These are phyloP conservation scores for Licmophora abbreviata DNA, from an alignment of 108 stramenopile genomes.

Conservation along the genomic window DNA sequence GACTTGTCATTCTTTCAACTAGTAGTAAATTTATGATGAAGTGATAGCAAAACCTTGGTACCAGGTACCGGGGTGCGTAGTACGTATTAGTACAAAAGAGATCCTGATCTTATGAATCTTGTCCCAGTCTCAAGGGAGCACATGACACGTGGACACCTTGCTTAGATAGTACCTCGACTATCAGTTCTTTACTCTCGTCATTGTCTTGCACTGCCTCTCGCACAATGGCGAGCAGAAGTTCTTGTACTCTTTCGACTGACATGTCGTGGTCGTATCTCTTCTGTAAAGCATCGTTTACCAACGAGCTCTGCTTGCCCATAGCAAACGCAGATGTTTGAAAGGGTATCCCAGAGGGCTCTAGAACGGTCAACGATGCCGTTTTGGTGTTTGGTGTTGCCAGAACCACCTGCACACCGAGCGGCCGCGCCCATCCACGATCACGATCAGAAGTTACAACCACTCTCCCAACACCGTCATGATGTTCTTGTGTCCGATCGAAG, in stretches of 20 bases:
- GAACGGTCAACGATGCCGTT: not conserved
- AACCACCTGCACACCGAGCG: slow-evolving; percentile 16
- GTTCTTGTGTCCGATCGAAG: slow-evolving; percentile 9
- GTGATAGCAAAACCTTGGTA: no score
- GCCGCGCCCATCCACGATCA: slow-evolving; percentile 16
- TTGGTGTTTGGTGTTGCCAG: slow-evolving; percentile 3
- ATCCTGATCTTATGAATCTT: no score
- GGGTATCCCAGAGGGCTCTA: slow-evolving; percentile 8
- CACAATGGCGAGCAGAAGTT: not conserved
- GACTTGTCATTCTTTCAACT: no score
- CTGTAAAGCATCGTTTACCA: not conserved
- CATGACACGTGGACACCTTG: slow-evolving; percentile 1
- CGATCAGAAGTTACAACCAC: not conserved
- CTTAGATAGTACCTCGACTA: slow-evolving; percentile 1
- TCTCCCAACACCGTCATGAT: slow-evolving; percentile 9
- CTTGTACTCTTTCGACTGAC: not conserved
- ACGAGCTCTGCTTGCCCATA: not conserved
- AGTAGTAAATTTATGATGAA: no score
- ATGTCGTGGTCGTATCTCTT: not conserved
- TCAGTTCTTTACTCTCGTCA: not conserved
- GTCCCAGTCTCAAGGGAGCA: no score
- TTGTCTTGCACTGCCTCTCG: not conserved
- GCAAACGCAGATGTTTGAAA: not conserved
- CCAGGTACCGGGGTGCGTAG: no score
- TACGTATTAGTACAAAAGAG: no score